Evolutionary conservation across 768 basidiomycete species (phyloP).

Genomic region (Auriscalpium vulgare): DNA sequence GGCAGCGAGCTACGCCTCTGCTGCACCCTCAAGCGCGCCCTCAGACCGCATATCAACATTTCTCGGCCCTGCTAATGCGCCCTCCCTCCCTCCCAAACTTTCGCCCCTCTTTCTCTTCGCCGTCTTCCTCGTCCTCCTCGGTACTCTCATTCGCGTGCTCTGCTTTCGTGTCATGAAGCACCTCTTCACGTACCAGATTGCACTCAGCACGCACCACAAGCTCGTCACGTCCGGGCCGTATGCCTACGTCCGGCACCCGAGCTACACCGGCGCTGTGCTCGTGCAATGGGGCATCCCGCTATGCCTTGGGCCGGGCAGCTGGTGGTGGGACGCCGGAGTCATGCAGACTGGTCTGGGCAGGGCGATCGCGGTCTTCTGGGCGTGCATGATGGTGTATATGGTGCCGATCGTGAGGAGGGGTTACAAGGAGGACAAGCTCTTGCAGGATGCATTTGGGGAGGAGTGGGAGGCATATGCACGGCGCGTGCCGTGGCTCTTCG

Average conservation of each 20-base stretch:
- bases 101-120: background rate
- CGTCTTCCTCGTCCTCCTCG: background rate
- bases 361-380: background rate
- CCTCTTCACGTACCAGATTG: background rate
- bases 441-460: background rate
- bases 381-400: background rate
- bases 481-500: background rate
- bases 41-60: background rate
- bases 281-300: background rate
- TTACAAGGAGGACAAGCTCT: background rate
- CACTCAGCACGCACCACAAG: background rate
- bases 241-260: background rate
- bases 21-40: background rate
- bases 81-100: no score
- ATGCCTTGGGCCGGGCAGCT: background rate
- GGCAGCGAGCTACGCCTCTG: background rate
- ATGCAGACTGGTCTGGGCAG: background rate
- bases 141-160: background rate
- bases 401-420: background rate
- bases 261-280: conserved; percentile 5
- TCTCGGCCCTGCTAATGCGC: background rate
- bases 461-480: conserved; percentile 1
- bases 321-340: background rate
- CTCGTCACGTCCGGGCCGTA: background rate
- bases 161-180: background rate